Evolutionary conservation across 495 filamentous ascomycete genomes (phyloP).

Genomic region (Jackrogersella multiformis): DNA sequence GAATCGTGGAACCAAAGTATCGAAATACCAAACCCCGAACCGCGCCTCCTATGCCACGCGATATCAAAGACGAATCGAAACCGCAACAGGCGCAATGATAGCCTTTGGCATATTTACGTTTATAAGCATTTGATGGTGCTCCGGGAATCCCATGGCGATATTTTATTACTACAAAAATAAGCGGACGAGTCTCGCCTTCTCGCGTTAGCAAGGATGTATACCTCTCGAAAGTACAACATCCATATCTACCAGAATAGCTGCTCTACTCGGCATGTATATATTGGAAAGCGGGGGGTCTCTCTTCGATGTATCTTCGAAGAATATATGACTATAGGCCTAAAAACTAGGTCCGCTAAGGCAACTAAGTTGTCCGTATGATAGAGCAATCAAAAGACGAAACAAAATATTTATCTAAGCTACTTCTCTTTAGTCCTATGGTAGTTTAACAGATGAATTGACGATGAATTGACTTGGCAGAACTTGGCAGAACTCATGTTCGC

Average conservation of each 20-base stretch:
- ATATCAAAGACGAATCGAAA: conserved; percentile 16
- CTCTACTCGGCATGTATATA: conserved; percentile 22
- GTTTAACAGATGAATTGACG: no score
- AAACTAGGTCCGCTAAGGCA: not conserved
- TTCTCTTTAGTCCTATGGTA: no score
- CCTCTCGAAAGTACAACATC: not conserved
- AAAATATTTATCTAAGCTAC: no score
- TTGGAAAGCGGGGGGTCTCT: not conserved
- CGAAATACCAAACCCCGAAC: conserved; percentile 43
- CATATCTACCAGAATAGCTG: not conserved
- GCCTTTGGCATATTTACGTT: not conserved
- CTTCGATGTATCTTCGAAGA: conserved; percentile 17
- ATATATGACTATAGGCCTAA: not conserved
- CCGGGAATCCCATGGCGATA: not conserved
- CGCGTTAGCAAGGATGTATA: not conserved
- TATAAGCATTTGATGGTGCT: not conserved
- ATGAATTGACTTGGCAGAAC: no score
- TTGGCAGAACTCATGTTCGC: no score
- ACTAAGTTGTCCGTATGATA: conserved; percentile 6
- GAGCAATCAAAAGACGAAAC: not conserved
- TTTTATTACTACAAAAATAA: not conserved
- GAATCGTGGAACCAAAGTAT: conserved; percentile 44
- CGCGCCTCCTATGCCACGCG: conserved; percentile 34
- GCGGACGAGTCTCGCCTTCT: not conserved
- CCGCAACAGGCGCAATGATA: conserved; percentile 16